phyloP scores from a whole-genome alignment of 1,139 yeast genomes.

The Kodamaea derodonti region DNA sequence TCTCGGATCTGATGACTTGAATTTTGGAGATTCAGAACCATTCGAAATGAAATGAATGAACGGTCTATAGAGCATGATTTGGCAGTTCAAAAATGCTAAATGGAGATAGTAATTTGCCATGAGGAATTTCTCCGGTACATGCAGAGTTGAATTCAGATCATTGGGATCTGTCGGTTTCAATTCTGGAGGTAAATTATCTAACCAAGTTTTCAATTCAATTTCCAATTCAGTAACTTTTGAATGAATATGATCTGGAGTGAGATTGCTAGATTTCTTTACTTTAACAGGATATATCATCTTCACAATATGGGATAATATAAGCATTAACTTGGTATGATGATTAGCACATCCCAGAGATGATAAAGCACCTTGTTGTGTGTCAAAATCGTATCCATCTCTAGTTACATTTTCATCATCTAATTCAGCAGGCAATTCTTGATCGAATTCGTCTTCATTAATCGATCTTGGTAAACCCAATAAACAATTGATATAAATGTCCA shows the following conservation, averaged over 20 bases:
- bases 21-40: conserved; percentile 41
- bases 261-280: conserved; percentile 12
- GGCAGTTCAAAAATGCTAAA: conserved; percentile 77
- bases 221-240: conserved; percentile 72
- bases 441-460: conserved; percentile 74
- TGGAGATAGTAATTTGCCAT: conserved; percentile 78
- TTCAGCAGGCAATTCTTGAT: conserved; percentile 82
- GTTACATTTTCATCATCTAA: conserved; percentile 87
- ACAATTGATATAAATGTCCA: conserved; percentile 89
- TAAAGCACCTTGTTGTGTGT: conserved; percentile 40
- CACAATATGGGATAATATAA: conserved; percentile 42
- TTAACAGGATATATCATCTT: conserved; percentile 44
- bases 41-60: conserved; percentile 76
- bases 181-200: conserved; percentile 67
- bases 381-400: conserved; percentile 46
- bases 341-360: conserved; percentile 83
- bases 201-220: conserved; percentile 70
- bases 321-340: conserved; percentile 72
- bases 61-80: conserved; percentile 83
- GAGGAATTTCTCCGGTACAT: conserved; percentile 59
- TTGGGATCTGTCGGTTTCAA: conserved; percentile 68
- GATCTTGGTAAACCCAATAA: conserved; percentile 85
- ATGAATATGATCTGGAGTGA: conserved; percentile 43
- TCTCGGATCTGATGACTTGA: conserved; percentile 37
- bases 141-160: conserved; percentile 16